phyloP scores from a whole-genome alignment of 805 yeast species.

The Kazachstania bromeliacearum region DNA sequence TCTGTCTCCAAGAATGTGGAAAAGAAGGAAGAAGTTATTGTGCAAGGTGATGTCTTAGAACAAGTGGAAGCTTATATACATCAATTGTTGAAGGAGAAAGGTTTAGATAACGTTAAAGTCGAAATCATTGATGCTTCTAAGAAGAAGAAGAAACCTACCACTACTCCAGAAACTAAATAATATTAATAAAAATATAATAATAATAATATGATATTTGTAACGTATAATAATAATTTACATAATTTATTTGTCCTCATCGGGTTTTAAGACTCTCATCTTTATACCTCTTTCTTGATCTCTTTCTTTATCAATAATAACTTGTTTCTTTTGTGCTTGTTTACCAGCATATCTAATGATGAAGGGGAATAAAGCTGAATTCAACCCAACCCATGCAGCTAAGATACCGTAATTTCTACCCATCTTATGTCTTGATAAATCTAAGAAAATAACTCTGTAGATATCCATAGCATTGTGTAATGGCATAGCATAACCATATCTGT shows the following conservation, averaged over 20 bases:
- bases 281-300: conserved; percentile 28
- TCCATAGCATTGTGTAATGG: conserved; percentile 62
- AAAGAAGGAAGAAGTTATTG: conserved; percentile 82
- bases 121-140: conserved; percentile 79
- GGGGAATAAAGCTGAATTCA: conserved; percentile 38
- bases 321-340: conserved; percentile 26
- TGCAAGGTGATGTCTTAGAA: conserved; percentile 93
- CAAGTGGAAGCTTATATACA: conserved; percentile 74
- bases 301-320: conserved; percentile 4
- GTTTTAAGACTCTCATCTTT: not conserved
- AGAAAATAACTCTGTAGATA: conserved; percentile 47
- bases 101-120: conserved; percentile 76
- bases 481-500: conserved; percentile 53
- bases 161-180: conserved; percentile 6
- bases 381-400: conserved; percentile 47
- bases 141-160: conserved; percentile 42
- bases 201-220: not conserved
- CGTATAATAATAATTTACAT: too few relatives aligned
- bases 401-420: conserved; percentile 57
- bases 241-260: too few relatives aligned
- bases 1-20: conserved; percentile 84
- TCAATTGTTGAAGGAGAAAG: conserved; percentile 67
- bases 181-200: not conserved
- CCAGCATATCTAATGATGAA: conserved; percentile 36
- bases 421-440: conserved; percentile 41